Conservation (phyloP, 1,139 yeast species). For the Tardiomyces blankii region DNA sequence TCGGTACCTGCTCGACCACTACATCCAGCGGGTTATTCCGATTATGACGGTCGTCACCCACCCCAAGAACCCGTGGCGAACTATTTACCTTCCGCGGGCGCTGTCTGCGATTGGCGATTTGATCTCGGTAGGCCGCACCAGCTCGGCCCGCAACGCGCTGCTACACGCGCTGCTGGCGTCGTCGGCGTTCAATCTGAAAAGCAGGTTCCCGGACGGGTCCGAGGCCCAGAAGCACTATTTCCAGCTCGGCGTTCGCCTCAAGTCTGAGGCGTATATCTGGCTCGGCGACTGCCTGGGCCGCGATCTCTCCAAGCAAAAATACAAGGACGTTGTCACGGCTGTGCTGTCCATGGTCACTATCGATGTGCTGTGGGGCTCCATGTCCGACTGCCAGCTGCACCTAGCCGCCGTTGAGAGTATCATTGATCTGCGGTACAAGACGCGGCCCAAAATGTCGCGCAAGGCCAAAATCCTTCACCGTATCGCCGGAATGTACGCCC, state of each 20-base stretch:
- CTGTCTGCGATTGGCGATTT: slow-evolving; percentile 72
- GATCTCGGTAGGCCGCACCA: slow-evolving; percentile 61
- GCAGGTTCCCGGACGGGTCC: slow-evolving; percentile 51
- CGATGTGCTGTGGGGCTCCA: slow-evolving; percentile 85
- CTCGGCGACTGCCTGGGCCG: slow-evolving; percentile 46
- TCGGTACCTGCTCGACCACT: slow-evolving; percentile 59
- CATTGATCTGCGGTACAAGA: slow-evolving; percentile 55
- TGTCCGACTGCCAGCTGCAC: slow-evolving; percentile 75
- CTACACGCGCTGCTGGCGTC: slow-evolving; percentile 75
- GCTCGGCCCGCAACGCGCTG: slow-evolving; percentile 67
- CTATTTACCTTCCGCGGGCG: slow-evolving; percentile 75
- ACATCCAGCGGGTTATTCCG: slow-evolving; percentile 72
- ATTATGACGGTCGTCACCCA: slow-evolving; percentile 80
- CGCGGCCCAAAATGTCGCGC: slow-evolving; percentile 55
- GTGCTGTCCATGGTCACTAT: slow-evolving; percentile 80
- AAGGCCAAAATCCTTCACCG: slow-evolving; percentile 73
- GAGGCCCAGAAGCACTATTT: slow-evolving; percentile 56
- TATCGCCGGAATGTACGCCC: slow-evolving; percentile 61
- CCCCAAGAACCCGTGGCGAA: slow-evolving; percentile 80
- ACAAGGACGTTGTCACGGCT: slow-evolving; percentile 77
- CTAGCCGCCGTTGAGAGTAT: slow-evolving; percentile 68
- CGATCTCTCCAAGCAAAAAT: slow-evolving; percentile 45
- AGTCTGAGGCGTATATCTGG: slow-evolving; percentile 65
- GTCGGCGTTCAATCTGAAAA: slow-evolving; percentile 69
- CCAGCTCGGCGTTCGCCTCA: slow-evolving; percentile 58